Evolutionary conservation across 2,329 filamentous ascomycete genomes (phyloP).

Genomic region (Nigrospora sphaerica): DNA sequence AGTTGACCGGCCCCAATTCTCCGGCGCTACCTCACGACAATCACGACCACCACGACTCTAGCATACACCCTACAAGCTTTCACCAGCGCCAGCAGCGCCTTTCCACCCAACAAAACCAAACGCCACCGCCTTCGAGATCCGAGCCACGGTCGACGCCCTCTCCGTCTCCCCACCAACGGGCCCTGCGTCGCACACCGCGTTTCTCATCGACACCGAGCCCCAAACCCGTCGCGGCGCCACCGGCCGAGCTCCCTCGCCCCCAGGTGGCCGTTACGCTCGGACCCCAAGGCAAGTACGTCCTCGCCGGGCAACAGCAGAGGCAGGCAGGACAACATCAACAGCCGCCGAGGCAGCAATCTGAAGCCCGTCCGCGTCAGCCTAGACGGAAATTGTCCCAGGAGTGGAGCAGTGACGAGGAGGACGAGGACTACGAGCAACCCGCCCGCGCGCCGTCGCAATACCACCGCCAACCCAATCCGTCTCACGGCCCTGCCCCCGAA

Average conservation of each 20-base stretch:
- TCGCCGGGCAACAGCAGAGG: constrained; percentile 16
- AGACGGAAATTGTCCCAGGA: constrained; percentile 38
- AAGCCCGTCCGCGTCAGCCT: constrained; percentile 15
- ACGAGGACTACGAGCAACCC: constrained; percentile 31
- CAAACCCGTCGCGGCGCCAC: constrained; percentile 17
- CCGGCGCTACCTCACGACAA: constrained; percentile 39
- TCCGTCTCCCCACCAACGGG: constrained; percentile 36
- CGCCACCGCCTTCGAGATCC: constrained; percentile 13
- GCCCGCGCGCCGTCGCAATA: constrained; percentile 22
- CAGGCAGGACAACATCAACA: neutral
- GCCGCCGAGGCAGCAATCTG: constrained; percentile 3
- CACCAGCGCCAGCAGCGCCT: constrained; percentile 34
- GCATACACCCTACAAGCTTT: constrained; percentile 24
- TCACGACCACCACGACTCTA: constrained; percentile 46
- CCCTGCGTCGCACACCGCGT: constrained; percentile 44
- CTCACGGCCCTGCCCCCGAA: constrained; percentile 23
- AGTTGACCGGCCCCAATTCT: constrained; percentile 36
- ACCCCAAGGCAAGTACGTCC: constrained; percentile 28
- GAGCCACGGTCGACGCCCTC: constrained; percentile 31
- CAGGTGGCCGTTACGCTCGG: constrained; percentile 39
- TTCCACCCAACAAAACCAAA: constrained; percentile 29
- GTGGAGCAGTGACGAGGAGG: constrained; percentile 36
- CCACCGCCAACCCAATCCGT: constrained; percentile 18
- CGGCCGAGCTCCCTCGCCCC: constrained; percentile 20
- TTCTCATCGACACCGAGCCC: constrained; percentile 38